phyloP scores from a whole-genome alignment of 2,329 filamentous ascomycete genomes.

The Setomelanomma holmii region DNA sequence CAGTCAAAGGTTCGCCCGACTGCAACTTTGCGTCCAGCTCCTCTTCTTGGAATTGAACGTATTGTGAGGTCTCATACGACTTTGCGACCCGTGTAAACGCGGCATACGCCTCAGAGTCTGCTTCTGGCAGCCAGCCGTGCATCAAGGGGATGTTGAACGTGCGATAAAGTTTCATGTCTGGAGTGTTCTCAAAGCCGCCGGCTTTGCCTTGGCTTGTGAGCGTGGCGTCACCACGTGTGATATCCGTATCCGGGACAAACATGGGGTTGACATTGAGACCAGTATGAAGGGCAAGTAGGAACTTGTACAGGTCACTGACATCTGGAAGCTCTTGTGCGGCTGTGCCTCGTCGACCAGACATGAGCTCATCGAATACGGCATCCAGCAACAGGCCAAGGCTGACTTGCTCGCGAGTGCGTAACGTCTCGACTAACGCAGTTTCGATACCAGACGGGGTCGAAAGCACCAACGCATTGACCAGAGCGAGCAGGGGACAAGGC shows the following conservation, averaged over 20 bases:
- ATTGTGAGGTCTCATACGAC: slow-evolving; percentile 91
- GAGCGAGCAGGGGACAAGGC: slow-evolving; percentile 87
- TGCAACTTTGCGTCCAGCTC: slow-evolving; percentile 83
- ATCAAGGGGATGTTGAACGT: slow-evolving; percentile 88
- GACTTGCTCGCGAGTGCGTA: slow-evolving; percentile 84
- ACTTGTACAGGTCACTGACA: slow-evolving; percentile 84
- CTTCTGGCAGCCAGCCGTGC: slow-evolving; percentile 88
- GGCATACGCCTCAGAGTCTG: slow-evolving; percentile 68
- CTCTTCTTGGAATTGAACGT: slow-evolving; percentile 85
- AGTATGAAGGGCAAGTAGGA: slow-evolving; percentile 86
- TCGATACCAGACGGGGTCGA: slow-evolving; percentile 73
- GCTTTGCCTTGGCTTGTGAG: slow-evolving; percentile 49
- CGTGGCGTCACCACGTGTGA: slow-evolving; percentile 40
- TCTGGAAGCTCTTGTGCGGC: slow-evolving; percentile 76
- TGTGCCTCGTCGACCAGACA: slow-evolving; percentile 74
- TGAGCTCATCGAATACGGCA: slow-evolving; percentile 91
- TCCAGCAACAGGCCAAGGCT: slow-evolving; percentile 85
- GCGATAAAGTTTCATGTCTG: slow-evolving; percentile 88
- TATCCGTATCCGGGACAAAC: slow-evolving; percentile 68
- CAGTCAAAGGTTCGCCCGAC: slow-evolving; percentile 64
- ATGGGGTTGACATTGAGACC: slow-evolving; percentile 98
- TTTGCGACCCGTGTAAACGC: slow-evolving; percentile 77
- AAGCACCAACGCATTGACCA: slow-evolving; percentile 90
- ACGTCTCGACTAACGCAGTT: slow-evolving; percentile 77
- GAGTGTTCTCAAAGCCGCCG: slow-evolving; percentile 87